Evolutionary conservation across 306 rosid species (phyloP), one percentile per base, ranked within the genome.

Genomic region (Erythrophleum fordii): DNA sequence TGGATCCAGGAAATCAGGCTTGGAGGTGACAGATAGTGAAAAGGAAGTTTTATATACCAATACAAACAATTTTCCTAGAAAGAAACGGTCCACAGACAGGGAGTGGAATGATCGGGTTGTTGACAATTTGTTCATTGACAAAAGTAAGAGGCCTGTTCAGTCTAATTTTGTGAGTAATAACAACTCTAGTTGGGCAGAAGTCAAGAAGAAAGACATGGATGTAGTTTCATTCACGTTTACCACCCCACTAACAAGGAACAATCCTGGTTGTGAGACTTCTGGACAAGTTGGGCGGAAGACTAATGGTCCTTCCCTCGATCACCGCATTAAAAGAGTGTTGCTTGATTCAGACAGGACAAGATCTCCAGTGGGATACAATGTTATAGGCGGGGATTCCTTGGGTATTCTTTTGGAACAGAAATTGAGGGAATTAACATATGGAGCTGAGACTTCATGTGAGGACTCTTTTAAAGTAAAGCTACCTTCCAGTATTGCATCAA

Each of bases 191-290:
- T n/a, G n/a, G n/a, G n/a, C n/a, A n/a, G n/a, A n/a, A n/a, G n/a
- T n/a, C n/a, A n/a, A n/a, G n/a, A n/a, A n/a, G n/a, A n/a, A n/a
- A n/a, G n/a, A n/a, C n/a, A n/a, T 72, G 71, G 97, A 92, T 85
- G 90, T 92, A 67, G 92, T 92, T 80, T 92, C 97, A 48, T 92
- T 92, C 86, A 91, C 97, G 77, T 92, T 92, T 82, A 89, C 89
- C 26, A 85, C 93, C 23, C 97, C 97, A 22, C 88, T 92, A 78
- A 75, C 93, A 67, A 78, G 90, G 75, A 76, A 77, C 61, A 77
- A 37, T 65, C 88, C 87, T 34, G 80, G 85, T 79, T 77, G 85
- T 18, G 91, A 88, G 62, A 82, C 79, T 67, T 73, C 88, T 46
- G 77, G 72, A 69, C 83, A 83, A 80, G 70, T 52, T 78, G 74